Base-by-base conservation (phyloP, 768 basidiomycete genomes). In the Hypholoma fasciculare region DNA sequence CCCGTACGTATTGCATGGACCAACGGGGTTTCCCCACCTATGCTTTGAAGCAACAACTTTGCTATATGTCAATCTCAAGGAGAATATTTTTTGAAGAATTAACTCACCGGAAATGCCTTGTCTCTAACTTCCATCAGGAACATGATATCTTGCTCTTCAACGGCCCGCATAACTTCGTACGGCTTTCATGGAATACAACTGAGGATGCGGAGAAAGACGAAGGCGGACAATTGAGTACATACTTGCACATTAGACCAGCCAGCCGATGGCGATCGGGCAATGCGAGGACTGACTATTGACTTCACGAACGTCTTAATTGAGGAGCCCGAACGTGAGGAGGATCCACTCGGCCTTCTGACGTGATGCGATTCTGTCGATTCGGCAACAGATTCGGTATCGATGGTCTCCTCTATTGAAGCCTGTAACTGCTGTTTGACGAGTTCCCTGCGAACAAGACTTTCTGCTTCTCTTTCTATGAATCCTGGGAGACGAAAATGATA, bases 1-100 rank as follows among this genome's bases (percentile, higher is more conserved):
- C 90, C 89, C 27, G 91, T 87, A 20, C 89, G 80, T 81, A 96
- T 93, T 0, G 94, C 93, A 67, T 98, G 94, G 7, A 97, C 82
- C 13, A 98, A 83, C 7, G 96, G 95, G 1, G 94, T 94, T 20
- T 87, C 86, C 40, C 90, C 89, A 2, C 92, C 94, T 38, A 87
- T 87, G 67, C 91, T 92, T 56, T 87, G 88, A n/a, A 96, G 76
- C 6, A 98, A 77, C 26, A 96, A 78, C 86, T 92, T 57, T 19
- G 27, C n/a, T 37, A 17, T 26, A 2, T 30, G 46, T 48, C 17
- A 34, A 52, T 11, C 51, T 30, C 17, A 26, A 2, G 16, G 43
- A 27, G n/a, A 17, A 30, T 34, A 34, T 34, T 19, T 8, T 34
- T 19, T 8, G 13, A 19, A 34, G 42, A 39, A 50, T 26, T 39